Base-by-base conservation (phyloP, 345 rosid genomes). In the Sisymbrium irio region DNA sequence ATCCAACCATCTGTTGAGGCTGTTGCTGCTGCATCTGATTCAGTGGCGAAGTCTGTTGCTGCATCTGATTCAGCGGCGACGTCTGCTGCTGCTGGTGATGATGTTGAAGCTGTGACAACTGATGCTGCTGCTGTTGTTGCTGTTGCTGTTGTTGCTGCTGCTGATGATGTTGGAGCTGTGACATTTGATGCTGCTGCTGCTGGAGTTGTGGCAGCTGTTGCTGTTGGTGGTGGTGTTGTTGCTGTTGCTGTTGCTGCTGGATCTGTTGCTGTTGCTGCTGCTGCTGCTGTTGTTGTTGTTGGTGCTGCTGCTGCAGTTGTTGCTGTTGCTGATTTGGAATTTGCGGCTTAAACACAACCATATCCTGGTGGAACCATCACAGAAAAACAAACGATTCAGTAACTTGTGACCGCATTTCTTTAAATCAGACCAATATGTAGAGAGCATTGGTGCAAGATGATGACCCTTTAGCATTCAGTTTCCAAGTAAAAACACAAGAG, bases 341-440 rank as follows among this genome's bases (percentile, higher is more conserved):
- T 83, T 95, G 96, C 0, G 98, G 97, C 81, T 86, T 90, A 72
- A 95, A 95, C 53, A 90, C 97, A 71, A 90, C 99, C 99, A 92
- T 88, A 81, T 95, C 98, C 97, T 94, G 83, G 30, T n/a, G 39
- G 9, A 65, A 50, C 40, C 63, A 71, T 39, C 53, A 47, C 72
- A 77, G 8, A 41, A 58, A 54, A n/a, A 63, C 13, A 62, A 62
- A 49, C n/a, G 64, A 30, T 56, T 42, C 14, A 30, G 57, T 46
- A 46, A 49, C 49, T 47, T 36, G 4, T 15, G 8, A 25, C 36
- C 9, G 45, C 13, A n/a, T 19, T 68, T 53, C 62, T 68, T 9
- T 62, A 60, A 37, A 39, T 6, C 65, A 60, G 41, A 11, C 22
- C 15, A 36, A 50, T 37, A 50, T 20, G 49, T 51, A 22, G 41